These are phyloP conservation scores for Amanita pallidorosea DNA, from an alignment of 768 basidiomycete species.

Conservation along the genomic window DNA sequence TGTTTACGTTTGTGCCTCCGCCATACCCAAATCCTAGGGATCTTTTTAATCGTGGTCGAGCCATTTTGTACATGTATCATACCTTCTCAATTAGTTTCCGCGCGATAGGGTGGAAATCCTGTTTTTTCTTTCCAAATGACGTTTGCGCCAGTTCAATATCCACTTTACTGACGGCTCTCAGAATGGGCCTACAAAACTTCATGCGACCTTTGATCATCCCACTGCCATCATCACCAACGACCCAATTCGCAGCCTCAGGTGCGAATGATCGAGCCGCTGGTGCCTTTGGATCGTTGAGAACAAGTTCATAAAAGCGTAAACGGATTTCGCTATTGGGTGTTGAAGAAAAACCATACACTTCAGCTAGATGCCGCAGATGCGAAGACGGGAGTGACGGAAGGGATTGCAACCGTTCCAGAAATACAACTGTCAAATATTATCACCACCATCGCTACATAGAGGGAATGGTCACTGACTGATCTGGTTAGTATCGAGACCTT, in stretches of 20 bases:
- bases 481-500: constrained; percentile 63
- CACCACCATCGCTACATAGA: not conserved
- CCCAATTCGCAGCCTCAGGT: constrained; percentile 50
- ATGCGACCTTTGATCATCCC: constrained; percentile 67
- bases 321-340: constrained; percentile 71
- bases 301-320: constrained; percentile 67
- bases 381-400: constrained; percentile 46
- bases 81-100: constrained; percentile 70
- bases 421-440: constrained; percentile 45
- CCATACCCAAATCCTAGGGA: constrained; percentile 4
- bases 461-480: constrained; percentile 36
- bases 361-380: constrained; percentile 51
- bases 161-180: constrained; percentile 43
- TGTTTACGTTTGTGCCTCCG: not conserved
- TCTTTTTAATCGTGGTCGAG: not conserved
- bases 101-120: constrained; percentile 69
- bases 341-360: constrained; percentile 33
- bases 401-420: constrained; percentile 72
- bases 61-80: constrained; percentile 26
- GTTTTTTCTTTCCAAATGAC: constrained; percentile 36
- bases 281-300: constrained; percentile 39
- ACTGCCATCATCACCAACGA: constrained; percentile 51
- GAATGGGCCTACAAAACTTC: constrained; percentile 74
- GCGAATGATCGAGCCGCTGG: constrained; percentile 42
- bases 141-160: constrained; percentile 40